Base-by-base conservation (phyloP, 148 eudicot genomes). In the Rhododendron ferrugineum region DNA sequence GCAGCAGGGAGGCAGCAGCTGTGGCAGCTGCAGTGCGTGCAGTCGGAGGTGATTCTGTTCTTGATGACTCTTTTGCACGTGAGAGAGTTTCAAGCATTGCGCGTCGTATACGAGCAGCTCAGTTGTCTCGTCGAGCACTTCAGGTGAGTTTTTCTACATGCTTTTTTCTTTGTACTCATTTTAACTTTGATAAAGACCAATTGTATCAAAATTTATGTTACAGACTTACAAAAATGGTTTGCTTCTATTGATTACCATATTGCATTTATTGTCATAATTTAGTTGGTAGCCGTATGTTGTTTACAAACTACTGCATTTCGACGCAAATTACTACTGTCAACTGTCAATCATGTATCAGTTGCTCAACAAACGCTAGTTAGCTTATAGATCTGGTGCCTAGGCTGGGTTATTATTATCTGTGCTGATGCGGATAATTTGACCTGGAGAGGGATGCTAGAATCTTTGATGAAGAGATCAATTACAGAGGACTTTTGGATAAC, bases 11-110 rank as follows among this genome's bases (percentile, higher is more conserved):
- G 89, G 98, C 99, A 56, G 98, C 98, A 85, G 99, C 99, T 54
- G 91, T 95, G 98, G 95, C 98, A 60, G 98, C 98, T 87, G 99
- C 99, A 81, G 95, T 97, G 83, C 96, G 99, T 86, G 99, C 99
- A 54, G 95, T 97, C 46, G 99, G 99, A 85, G 94, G 98, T 75
- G 99, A 97, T 90, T 97, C 99, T 87, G 98, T 93, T 89, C 95
- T 95, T 87, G 99, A 94, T 86, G 92, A 97, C 89, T 92, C 98
- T 79, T 95, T 94, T 92, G 99, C 99, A 86, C 95, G 99, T 49
- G 98, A 97, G 76, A 91, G 97, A 90, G 98, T 97, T 84, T 92
- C 98, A 47, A 93, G 89, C 87, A 97, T 97, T 85, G 98, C 99
- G 23, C 91, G 88, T 83, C 96, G 98, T 30, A 95, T 97, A 85